Percentiles rank a stretch among this genome's conserved stretches.
phyloP scores from a whole-genome alignment of 2,329 filamentous ascomycete genomes.

The Septoria petroselini region DNA sequence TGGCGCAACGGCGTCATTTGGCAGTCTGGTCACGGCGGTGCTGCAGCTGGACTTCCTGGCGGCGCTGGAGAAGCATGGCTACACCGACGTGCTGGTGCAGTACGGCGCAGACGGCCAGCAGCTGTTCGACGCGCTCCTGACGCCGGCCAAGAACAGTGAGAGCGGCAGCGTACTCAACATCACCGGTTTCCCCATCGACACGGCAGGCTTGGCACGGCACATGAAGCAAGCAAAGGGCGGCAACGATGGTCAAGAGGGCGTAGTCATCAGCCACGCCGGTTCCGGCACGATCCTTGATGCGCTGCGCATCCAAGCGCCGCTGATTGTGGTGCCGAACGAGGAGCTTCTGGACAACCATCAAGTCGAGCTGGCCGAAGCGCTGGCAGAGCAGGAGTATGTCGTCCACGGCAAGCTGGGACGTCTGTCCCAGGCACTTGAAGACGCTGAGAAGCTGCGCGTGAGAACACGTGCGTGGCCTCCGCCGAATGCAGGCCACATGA shows the following conservation, averaged over 20 bases:
- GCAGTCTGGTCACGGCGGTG: conserved; percentile 64
- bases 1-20: conserved; percentile 85
- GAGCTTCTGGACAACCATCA: conserved; percentile 86
- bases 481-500: conserved; percentile 44
- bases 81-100: conserved; percentile 73
- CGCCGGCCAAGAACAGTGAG: conserved; percentile 31
- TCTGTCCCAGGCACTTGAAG: conserved; percentile 47
- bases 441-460: conserved; percentile 48
- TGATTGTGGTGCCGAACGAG: conserved; percentile 88
- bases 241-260: conserved; percentile 54
- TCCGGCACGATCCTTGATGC: conserved; percentile 87
- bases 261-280: conserved; percentile 86
- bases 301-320: conserved; percentile 66
- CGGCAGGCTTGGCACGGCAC: conserved; percentile 55
- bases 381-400: conserved; percentile 72
- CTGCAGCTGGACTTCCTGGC: conserved; percentile 62
- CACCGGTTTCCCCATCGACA: conserved; percentile 64
- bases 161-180: conserved; percentile 46
- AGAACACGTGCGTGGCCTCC: conserved; percentile 51
- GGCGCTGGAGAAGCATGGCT: conserved; percentile 58
- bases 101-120: conserved; percentile 66
- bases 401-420: conserved; percentile 65
- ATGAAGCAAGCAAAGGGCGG: conserved; percentile 54
- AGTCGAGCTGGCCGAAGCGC: conserved; percentile 73
- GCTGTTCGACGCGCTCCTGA: conserved; percentile 48